These are phyloP conservation scores for Rusavskia elegans DNA, from an alignment of 495 filamentous ascomycete genomes.

Conservation along the genomic window DNA sequence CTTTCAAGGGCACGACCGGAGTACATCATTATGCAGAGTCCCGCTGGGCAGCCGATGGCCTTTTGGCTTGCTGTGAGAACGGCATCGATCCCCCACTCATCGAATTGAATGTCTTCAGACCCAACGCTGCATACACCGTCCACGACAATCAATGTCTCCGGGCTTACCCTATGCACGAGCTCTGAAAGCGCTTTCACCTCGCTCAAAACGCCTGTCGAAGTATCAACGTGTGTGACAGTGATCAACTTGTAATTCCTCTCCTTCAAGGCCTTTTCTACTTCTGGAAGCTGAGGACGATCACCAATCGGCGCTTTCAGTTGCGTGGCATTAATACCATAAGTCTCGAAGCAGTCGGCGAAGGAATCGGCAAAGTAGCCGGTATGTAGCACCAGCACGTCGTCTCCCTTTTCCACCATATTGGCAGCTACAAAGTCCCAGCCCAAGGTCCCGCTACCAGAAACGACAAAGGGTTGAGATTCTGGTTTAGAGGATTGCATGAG, in stretches of 20 bases:
- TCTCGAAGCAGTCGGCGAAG: conserved; percentile 78
- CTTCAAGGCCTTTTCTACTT: conserved; percentile 74
- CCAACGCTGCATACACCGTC: conserved; percentile 96
- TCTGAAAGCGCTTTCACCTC: conserved; percentile 74
- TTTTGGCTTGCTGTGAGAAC: conserved; percentile 93
- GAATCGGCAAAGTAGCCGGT: conserved; percentile 96
- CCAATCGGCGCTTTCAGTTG: conserved; percentile 82
- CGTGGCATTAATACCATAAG: conserved; percentile 78
- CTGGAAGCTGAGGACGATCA: conserved; percentile 68
- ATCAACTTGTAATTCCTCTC: conserved; percentile 82
- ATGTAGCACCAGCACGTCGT: conserved; percentile 83
- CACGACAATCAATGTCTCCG: conserved; percentile 77
- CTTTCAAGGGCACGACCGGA: conserved; percentile 75
- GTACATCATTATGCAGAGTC: conserved; percentile 81
- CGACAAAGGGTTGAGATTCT: conserved; percentile 73
- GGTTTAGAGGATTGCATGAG: conserved; percentile 80
- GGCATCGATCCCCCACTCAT: conserved; percentile 84
- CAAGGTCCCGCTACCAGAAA: conserved; percentile 87
- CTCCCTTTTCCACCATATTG: conserved; percentile 74
- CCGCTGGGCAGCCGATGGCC: conserved; percentile 87
- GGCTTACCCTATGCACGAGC: conserved; percentile 70
- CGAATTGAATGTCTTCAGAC: conserved; percentile 88
- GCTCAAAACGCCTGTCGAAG: conserved; percentile 84
- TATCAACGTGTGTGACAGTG: conserved; percentile 94
- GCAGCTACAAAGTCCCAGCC: conserved; percentile 93